Base-by-base conservation (phyloP, 2,329 filamentous ascomycete genomes). In the Hypoxylon sp. region DNA sequence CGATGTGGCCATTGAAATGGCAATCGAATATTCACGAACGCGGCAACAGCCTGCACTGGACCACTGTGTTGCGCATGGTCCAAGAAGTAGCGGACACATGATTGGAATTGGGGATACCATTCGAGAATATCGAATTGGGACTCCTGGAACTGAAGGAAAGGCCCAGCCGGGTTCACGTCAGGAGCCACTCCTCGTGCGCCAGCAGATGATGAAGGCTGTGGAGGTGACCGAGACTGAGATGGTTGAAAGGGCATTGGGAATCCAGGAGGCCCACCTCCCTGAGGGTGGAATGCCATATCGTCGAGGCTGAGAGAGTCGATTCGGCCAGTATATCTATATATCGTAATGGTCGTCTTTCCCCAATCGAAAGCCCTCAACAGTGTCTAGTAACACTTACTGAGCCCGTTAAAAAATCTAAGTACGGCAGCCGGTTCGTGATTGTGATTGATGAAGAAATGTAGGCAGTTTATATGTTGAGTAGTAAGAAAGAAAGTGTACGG, bases 31-130 rank as follows among this genome's bases (percentile, higher is more conserved):
- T 98, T 98, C 80, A 97, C 83, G 78, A 96, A 93, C 5, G 93
- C 91, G 18, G 93, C 93, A 49, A 97, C 87, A 7, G 93, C 93
- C 80, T 97, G 94, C 12, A 97, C 93, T 8, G 90, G 87, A 16
- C 85, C 86, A 68, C 89, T 91, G 78, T 97, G 90, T 77, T 98
- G 95, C 5, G 93, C 93, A 75, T 95, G 89, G 73, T 97, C 93
- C 74, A 98, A 83, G 76, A 98, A 99, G 81, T 95, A 97, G 61
- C 88, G 88, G 71, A 95, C 89, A 79, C 96, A 99, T 70, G 89
- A 93, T 79, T 96, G 91, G 78, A 96, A 97, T 64, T 91, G 91
- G 8, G 93, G 92, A 77, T 97, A 92, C 96, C 96, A 98, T 65
- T 93, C 91, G 76, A 97, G 91, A 69, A 97, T 91, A 78, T 95